Conservation (phyloP, 2,329 filamentous ascomycete species). For the Phyllosticta citrichinensis region DNA sequence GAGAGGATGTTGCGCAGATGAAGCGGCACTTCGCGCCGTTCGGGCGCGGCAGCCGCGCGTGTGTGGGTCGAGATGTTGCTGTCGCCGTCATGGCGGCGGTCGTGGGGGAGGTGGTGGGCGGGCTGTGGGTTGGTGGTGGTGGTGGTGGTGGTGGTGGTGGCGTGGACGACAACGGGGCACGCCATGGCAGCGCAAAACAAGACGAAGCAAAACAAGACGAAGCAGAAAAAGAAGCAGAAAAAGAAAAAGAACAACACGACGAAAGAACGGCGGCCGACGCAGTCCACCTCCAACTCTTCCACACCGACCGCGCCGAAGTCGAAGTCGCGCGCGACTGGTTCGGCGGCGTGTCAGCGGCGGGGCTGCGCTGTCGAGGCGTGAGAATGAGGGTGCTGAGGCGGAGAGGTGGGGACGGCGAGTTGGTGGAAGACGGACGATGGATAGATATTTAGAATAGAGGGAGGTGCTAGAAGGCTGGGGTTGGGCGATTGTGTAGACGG, state of each 20-base stretch:
- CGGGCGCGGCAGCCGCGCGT: conserved; percentile 21
- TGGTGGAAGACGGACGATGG: no score
- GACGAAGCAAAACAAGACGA: no score
- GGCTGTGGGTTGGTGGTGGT: not conserved
- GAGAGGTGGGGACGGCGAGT: no score
- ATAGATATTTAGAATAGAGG: not conserved
- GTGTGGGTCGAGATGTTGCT: conserved; percentile 12
- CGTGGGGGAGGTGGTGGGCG: not conserved
- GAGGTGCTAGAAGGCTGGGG: no score
- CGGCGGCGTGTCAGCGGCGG: not conserved
- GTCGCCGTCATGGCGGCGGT: not conserved
- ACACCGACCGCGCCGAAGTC: not conserved
- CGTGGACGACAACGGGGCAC: no score
- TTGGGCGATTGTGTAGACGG: no score
- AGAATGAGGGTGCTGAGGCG: not conserved
- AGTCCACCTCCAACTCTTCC: not conserved
- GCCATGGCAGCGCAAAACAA: no score
- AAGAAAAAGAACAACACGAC: no score
- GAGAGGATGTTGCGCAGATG: not conserved
- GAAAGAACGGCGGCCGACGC: not conserved
- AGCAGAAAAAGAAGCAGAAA: no score
- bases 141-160: no score
- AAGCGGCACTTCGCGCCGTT: conserved; percentile 19
- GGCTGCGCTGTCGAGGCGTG: not conserved
- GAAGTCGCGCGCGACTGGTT: not conserved